A percentile compares a stretch with the other conserved stretches of the same genome.
phyloP scores from a whole-genome alignment of 495 filamentous ascomycete species.

The Podospora fimiseda region DNA sequence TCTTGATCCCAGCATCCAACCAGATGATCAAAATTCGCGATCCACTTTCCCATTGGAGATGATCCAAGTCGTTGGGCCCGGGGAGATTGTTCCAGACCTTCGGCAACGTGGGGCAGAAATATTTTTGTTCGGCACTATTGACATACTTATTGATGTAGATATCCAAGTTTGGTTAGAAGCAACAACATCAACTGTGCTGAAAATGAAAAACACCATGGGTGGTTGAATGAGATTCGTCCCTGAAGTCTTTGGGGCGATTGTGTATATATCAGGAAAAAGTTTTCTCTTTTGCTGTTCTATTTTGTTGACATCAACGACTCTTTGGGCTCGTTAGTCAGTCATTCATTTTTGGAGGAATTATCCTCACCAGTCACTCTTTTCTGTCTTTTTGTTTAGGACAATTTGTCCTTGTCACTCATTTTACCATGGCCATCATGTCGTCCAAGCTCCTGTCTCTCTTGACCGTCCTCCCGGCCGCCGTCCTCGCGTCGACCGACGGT shows the following conservation, averaged over 20 bases:
- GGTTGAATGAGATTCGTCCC: background rate
- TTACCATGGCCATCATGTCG: conserved; percentile 6
- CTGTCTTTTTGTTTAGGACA: background rate
- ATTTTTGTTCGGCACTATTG: background rate
- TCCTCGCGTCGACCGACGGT: conserved; percentile 2
- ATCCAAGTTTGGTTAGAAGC: background rate
- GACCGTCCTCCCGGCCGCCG: conserved; percentile 10
- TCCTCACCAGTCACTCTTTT: background rate
- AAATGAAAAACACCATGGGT: background rate
- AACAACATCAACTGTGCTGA: background rate
- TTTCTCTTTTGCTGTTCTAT: background rate
- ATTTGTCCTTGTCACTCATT: background rate
- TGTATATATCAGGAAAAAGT: background rate
- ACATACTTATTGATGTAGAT: background rate
- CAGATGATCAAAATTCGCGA: background rate
- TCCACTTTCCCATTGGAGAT: background rate
- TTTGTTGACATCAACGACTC: background rate
- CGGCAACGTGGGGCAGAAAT: background rate
- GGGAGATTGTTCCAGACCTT: background rate
- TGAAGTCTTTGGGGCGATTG: background rate
- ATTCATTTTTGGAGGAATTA: background rate
- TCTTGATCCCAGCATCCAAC: no score
- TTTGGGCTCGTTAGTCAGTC: background rate
- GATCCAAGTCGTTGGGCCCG: background rate
- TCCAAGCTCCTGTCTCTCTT: conserved; percentile 5